phyloP scores from a whole-genome alignment of 2,329 filamentous ascomycete species.

The Periconia sp. region DNA sequence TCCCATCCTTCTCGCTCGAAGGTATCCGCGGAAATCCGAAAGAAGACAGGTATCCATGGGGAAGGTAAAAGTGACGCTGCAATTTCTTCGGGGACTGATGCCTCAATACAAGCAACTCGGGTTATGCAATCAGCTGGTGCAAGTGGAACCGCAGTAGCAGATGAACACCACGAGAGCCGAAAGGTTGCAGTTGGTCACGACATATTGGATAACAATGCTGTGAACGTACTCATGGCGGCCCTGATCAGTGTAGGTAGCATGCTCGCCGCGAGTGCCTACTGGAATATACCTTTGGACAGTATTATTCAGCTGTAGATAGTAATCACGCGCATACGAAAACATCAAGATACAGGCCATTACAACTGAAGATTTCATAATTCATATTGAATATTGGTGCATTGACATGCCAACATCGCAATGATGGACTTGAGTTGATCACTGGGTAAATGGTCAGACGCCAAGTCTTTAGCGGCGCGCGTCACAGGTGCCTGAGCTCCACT shows the following conservation, averaged over 20 bases:
- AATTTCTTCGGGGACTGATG: slow-evolving; percentile 27
- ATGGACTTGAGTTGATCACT: background rate
- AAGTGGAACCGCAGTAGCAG: slow-evolving; percentile 27
- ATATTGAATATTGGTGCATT: background rate
- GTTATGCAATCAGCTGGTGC: slow-evolving; percentile 35
- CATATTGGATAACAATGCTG: slow-evolving; percentile 89
- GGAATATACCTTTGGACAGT: slow-evolving; percentile 34
- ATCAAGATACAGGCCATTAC: too few species aligned
- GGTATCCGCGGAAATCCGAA: slow-evolving; percentile 34
- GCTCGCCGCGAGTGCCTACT: slow-evolving; percentile 43
- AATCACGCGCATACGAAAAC: too few species aligned
- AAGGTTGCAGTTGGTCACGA: slow-evolving; percentile 68
- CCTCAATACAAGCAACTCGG: slow-evolving; percentile 28
- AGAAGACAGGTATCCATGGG: slow-evolving; percentile 45
- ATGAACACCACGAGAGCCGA: slow-evolving; percentile 46
- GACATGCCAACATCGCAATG: background rate
- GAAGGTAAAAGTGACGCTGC: slow-evolving; percentile 42
- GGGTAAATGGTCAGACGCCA: slow-evolving; percentile 17
- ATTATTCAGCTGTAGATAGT: slow-evolving; percentile 17
- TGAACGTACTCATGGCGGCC: slow-evolving; percentile 90
- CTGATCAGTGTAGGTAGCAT: slow-evolving; percentile 80
- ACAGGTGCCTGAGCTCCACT: slow-evolving; percentile 33
- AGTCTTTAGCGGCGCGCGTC: slow-evolving; percentile 36
- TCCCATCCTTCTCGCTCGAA: slow-evolving; percentile 31
- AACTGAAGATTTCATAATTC: background rate